Conservation (phyloP, 1,284 basidiomycete species). For the Ustilago tritici region DNA sequence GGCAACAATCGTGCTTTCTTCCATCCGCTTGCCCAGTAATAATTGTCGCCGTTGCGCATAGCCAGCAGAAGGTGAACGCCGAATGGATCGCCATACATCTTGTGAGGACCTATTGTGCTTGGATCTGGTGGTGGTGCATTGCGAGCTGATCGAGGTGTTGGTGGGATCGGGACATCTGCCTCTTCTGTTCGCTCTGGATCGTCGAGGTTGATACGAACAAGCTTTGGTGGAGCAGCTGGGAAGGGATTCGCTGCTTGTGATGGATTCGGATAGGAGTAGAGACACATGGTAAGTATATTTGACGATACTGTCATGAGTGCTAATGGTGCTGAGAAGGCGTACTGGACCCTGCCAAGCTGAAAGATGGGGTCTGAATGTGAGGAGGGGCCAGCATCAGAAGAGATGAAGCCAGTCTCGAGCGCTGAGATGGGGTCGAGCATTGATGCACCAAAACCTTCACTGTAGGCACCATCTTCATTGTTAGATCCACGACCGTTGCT, state of each 20-base stretch:
- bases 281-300: constrained; percentile 67
- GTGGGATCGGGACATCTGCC: constrained; percentile 61
- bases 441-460: constrained; percentile 17
- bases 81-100: constrained; percentile 78
- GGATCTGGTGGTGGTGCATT: constrained; percentile 54
- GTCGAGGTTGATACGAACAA: constrained; percentile 67
- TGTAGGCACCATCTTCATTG: neutral
- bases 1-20: constrained; percentile 57
- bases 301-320: constrained; percentile 60
- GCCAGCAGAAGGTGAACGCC: constrained; percentile 89
- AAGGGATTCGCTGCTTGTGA: constrained; percentile 23
- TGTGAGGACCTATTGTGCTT: constrained; percentile 44
- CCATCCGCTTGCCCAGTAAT: constrained; percentile 76
- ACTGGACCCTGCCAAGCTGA: constrained; percentile 66
- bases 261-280: constrained; percentile 52
- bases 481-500: neutral
- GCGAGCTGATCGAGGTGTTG: constrained; percentile 48
- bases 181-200: constrained; percentile 63
- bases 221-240: constrained; percentile 43
- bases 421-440: constrained; percentile 50
- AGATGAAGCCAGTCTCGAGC: constrained; percentile 64
- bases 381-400: constrained; percentile 45
- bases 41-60: constrained; percentile 89
- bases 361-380: constrained; percentile 58
- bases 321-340: constrained; percentile 65